Percentiles rank a stretch among this genome's conserved stretches.
phyloP scores from a whole-genome alignment of 2,329 filamentous ascomycete genomes.

The Epichloe hybrida region DNA sequence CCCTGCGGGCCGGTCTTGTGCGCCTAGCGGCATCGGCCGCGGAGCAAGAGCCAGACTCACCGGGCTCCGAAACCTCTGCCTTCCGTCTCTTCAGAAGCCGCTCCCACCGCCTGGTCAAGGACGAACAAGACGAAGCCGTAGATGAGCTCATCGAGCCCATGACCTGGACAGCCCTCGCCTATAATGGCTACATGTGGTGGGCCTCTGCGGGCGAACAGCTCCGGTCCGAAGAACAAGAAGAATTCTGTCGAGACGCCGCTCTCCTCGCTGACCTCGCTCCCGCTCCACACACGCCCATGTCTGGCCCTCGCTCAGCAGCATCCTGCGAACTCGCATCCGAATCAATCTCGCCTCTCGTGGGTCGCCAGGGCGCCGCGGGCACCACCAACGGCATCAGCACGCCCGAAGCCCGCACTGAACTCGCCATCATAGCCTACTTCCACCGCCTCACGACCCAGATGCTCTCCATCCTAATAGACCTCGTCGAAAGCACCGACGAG shows the following conservation, averaged over 20 bases:
- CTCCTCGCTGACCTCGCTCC: constrained; percentile 40
- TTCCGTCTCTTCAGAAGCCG: constrained; percentile 15
- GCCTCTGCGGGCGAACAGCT: constrained; percentile 66
- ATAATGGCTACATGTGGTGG: constrained; percentile 83
- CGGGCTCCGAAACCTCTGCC: constrained; percentile 13
- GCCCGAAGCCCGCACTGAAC: constrained; percentile 36
- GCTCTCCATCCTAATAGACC: constrained; percentile 45
- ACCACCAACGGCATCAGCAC: background rate
- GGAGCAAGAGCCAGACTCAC: constrained; percentile 15
- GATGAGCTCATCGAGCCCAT: constrained; percentile 48
- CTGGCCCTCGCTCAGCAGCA: constrained; percentile 15
- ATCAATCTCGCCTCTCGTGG: constrained; percentile 32
- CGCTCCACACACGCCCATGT: constrained; percentile 17
- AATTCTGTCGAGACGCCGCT: constrained; percentile 38
- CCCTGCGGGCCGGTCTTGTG: constrained; percentile 50
- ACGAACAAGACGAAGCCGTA: constrained; percentile 33
- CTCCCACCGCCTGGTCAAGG: constrained; percentile 15
- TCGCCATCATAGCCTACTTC: constrained; percentile 68
- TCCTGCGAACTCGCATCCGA: constrained; percentile 25
- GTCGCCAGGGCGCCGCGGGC: constrained; percentile 16
- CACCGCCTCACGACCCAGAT: constrained; percentile 59
- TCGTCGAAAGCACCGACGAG: constrained; percentile 39
- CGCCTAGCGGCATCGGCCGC: constrained; percentile 23
- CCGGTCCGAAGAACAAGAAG: constrained; percentile 45
- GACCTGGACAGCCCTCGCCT: constrained; percentile 62